Conservation (phyloP, 768 basidiomycete genomes). For the Panellus pusillus region DNA sequence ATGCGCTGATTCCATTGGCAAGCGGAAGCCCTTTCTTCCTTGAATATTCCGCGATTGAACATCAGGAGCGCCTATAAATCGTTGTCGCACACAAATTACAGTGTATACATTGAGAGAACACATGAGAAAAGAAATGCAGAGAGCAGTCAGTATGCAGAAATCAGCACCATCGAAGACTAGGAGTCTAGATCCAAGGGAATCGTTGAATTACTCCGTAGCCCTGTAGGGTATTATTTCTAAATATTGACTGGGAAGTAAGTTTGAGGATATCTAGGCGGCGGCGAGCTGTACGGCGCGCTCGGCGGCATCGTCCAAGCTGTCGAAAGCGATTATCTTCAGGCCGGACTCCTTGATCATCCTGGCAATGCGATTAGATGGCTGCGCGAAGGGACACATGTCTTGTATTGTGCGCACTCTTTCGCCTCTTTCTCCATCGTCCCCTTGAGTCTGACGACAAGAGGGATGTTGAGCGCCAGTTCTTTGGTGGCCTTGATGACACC, state of each 20-base stretch:
- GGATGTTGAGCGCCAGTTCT: conserved; percentile 82
- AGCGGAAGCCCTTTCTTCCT: too few species aligned
- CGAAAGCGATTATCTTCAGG: conserved; percentile 90
- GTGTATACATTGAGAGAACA: not conserved
- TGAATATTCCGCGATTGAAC: too few species aligned
- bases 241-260: conserved; percentile 11
- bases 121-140: conserved; percentile 8
- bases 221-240: not conserved
- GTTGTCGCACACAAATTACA: too few species aligned
- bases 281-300: conserved; percentile 75
- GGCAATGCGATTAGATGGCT: conserved; percentile 19
- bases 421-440: conserved; percentile 97
- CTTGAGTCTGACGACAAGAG: conserved; percentile 91
- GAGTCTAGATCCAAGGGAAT: conserved; percentile 28
- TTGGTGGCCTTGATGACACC: conserved; percentile 98
- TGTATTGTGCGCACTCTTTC: conserved; percentile 67
- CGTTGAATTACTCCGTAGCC: too few species aligned
- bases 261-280: conserved; percentile 36
- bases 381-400: not conserved
- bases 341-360: conserved; percentile 95
- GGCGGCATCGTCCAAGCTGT: conserved; percentile 91
- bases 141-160: conserved; percentile 1
- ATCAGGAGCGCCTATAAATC: too few species aligned
- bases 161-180: conserved; percentile 23
- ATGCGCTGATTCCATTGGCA: too few species aligned